Evolutionary conservation across 257 asterid species (phyloP).

Genomic region (Jaltomata sinuosa): DNA sequence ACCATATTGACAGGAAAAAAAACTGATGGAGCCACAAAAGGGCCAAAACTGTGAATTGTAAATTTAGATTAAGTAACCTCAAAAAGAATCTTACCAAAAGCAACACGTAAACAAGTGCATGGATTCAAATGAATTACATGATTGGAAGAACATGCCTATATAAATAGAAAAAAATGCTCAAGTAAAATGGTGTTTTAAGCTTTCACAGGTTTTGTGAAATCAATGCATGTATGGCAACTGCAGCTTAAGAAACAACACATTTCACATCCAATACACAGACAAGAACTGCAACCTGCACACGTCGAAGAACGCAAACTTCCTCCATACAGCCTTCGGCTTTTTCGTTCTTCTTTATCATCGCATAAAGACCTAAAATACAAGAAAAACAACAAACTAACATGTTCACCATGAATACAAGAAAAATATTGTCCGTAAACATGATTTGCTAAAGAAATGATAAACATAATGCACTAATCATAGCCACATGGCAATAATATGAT

Average conservation of each 20-base stretch:
- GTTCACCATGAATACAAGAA: too few species aligned
- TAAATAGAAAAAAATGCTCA: background rate
- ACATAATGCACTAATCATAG: background rate
- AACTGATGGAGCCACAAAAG: background rate
- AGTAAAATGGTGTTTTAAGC: background rate
- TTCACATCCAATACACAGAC: conserved; percentile 44
- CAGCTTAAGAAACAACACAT: conserved; percentile 34
- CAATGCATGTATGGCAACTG: conserved; percentile 41
- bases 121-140: background rate
- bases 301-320: conserved; percentile 37
- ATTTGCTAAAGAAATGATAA: too few species aligned
- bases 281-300: conserved; percentile 42
- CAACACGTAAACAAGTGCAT: background rate
- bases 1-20: background rate
- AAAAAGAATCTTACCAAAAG: background rate
- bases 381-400: background rate
- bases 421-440: too few species aligned
- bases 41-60: background rate
- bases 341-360: conserved; percentile 39
- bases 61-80: too few species aligned
- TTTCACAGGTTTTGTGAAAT: conserved; percentile 31
- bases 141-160: background rate
- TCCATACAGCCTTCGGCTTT: conserved; percentile 33
- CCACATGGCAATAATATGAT: background rate
- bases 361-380: conserved; percentile 25